A percentile compares a stretch with the other conserved stretches of the same genome.
Evolutionary conservation across 768 basidiomycete genomes (phyloP).

Genomic region (Pilatotrama ljubarskyi): DNA sequence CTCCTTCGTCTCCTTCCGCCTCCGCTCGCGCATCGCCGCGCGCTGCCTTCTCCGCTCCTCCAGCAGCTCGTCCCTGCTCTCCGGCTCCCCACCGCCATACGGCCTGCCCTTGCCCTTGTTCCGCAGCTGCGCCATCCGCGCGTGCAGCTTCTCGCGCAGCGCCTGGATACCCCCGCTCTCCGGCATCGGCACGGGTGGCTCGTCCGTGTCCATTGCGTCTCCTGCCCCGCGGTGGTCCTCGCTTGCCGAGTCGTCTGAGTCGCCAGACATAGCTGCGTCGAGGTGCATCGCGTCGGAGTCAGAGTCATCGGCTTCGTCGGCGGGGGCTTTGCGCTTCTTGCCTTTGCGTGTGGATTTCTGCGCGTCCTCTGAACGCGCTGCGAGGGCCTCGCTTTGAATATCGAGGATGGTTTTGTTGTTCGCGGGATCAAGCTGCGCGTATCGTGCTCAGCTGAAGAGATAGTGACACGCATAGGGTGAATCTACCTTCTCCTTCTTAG

Average conservation of each 20-base stretch:
- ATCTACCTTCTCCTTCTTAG: conserved; percentile 81
- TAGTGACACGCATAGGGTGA: neutral
- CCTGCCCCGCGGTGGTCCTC: conserved; percentile 36
- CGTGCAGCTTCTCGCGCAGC: conserved; percentile 73
- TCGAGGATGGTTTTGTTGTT: conserved; percentile 82
- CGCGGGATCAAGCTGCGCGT: conserved; percentile 83
- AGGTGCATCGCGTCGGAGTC: conserved; percentile 39
- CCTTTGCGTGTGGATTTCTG: conserved; percentile 33
- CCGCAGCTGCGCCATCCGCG: conserved; percentile 70
- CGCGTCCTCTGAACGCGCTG: conserved; percentile 25
- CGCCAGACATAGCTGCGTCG: conserved; percentile 37
- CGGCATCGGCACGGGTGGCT: conserved; percentile 60
- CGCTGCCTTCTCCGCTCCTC: conserved; percentile 77
- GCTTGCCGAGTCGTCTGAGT: conserved; percentile 28
- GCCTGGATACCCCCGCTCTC: conserved; percentile 57
- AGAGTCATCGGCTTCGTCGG: conserved; percentile 32
- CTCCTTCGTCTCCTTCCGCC: conserved; percentile 85
- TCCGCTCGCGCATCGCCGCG: conserved; percentile 79
- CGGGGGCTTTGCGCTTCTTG: conserved; percentile 53
- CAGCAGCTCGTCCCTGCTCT: conserved; percentile 77
- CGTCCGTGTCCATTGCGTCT: conserved; percentile 30
- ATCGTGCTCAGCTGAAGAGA: neutral
- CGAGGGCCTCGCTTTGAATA: conserved; percentile 58
- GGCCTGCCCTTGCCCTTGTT: conserved; percentile 32
- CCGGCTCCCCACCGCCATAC: conserved; percentile 37